Conservation (phyloP, 2,329 filamentous ascomycete genomes). For the Aspergillus quadrilineatus region DNA sequence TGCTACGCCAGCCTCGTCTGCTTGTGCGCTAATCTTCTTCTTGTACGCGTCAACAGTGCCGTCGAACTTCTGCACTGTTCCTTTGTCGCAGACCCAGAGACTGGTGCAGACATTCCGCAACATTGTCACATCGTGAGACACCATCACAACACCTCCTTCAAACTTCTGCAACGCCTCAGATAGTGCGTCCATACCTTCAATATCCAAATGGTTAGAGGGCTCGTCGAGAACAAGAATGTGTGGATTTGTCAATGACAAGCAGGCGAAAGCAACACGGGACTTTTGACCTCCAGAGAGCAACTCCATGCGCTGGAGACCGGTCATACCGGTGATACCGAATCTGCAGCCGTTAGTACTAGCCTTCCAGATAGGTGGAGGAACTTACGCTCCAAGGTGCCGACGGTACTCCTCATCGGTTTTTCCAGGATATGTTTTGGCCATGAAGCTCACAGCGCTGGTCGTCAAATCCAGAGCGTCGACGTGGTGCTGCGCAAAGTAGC, state of each 20-base stretch:
- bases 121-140: slow-evolving; percentile 99
- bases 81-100: slow-evolving; percentile 94
- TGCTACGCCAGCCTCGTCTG: slow-evolving; percentile 79
- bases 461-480: slow-evolving; percentile 92
- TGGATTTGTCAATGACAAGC: slow-evolving; percentile 85
- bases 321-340: slow-evolving; percentile 83
- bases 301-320: slow-evolving; percentile 92
- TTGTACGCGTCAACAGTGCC: slow-evolving; percentile 97
- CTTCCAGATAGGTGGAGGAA: slow-evolving; percentile 28
- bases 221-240: slow-evolving; percentile 98
- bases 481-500: slow-evolving; percentile 98
- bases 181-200: slow-evolving; percentile 97
- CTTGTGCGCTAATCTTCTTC: slow-evolving; percentile 89
- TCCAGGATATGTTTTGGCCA: slow-evolving; percentile 88
- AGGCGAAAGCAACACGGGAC: slow-evolving; percentile 97
- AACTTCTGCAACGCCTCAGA: slow-evolving; percentile 80
- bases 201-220: slow-evolving; percentile 97
- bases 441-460: slow-evolving; percentile 88
- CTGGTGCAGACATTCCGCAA: slow-evolving; percentile 91
- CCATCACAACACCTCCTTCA: slow-evolving; percentile 95
- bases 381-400: slow-evolving; percentile 85
- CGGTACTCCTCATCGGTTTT: slow-evolving; percentile 96
- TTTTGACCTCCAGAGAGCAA: slow-evolving; percentile 96
- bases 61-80: slow-evolving; percentile 92
- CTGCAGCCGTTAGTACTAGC: slow-evolving; percentile 22